Evolutionary conservation across 1,284 basidiomycete species (phyloP), one percentile per base, ranked within the genome.

Genomic region (Cryptococcus amylolentus): DNA sequence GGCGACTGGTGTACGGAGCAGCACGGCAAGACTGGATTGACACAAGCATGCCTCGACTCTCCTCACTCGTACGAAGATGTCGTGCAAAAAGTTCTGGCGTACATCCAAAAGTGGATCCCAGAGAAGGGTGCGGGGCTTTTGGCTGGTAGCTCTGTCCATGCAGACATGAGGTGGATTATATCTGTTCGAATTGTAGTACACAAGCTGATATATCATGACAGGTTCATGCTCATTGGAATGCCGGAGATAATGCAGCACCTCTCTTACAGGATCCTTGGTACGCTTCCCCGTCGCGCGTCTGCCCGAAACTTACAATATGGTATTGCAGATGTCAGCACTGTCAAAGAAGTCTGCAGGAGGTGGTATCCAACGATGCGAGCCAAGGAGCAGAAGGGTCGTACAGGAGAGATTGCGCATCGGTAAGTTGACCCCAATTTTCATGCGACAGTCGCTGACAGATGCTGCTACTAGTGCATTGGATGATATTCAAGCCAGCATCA

Each of bases 71-170:
- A 79, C 56, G 72, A 72, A 2, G 57, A 75, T 3, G 79, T 81
- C 3, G 62, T 75, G 3, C 51, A 66, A 10, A 69, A 70, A 8
- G 70, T 82, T 0, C 63, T 79, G 3, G 72, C 71, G 37, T 82
- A 82, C 64, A 72, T 82, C 44, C 65, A 74, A 49, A 74, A 75
- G 43, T 78, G 80, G 64, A 68, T 82, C 13, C 80, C 80, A 2
- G 68, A 72, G 14, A 65, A 64, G 45, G 71, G 77, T 12, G 65
- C 70, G 0, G 80, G 77, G 5, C 65, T 80, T 23, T 64, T 82
- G 28, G 80, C 81, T 1, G 81, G 81, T 1, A 80, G 75, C 64
- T 73, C 76, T 0, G 81, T 82, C 0, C 80, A 81, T 65, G 80
- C 80, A 3, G 81, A 82, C 65, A 71, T 72, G 62, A 59, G 74